Percentiles rank a stretch among this genome's conserved stretches.
Conservation (phyloP, 768 basidiomycete genomes). For the Tricholoma saponaceum region DNA sequence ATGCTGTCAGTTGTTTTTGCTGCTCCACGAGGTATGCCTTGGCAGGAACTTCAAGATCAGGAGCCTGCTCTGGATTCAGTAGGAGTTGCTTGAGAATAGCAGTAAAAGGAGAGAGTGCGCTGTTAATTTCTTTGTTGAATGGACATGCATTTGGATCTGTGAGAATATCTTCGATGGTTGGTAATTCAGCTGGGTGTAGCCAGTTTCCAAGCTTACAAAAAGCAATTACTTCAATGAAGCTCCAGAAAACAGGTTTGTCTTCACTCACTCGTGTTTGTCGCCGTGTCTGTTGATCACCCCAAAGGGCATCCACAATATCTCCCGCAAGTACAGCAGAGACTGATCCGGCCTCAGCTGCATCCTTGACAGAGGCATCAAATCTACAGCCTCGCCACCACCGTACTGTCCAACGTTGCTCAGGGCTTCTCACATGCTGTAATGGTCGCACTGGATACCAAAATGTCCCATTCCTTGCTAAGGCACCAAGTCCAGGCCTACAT, state of each 20-base stretch:
- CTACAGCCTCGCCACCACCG: not conserved
- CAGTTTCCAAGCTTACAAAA: conserved; percentile 21
- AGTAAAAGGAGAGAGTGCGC: conserved; percentile 6
- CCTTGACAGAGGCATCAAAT: conserved; percentile 16
- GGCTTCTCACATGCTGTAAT: conserved; percentile 8
- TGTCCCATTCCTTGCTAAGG: too few relatives aligned
- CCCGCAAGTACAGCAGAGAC: not conserved
- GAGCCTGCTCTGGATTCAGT: not conserved
- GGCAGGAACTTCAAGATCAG: conserved; percentile 8
- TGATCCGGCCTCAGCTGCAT: not conserved
- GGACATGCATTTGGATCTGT: conserved; percentile 14
- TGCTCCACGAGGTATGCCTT: conserved; percentile 11
- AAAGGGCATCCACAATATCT: conserved; percentile 14
- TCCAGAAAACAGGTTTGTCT: not conserved
- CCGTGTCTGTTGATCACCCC: conserved; percentile 9
- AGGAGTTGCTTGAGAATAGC: conserved; percentile 7
- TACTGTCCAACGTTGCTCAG: not conserved
- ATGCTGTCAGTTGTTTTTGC: conserved; percentile 2
- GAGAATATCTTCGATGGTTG: conserved; percentile 17
- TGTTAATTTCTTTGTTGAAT: conserved; percentile 14
- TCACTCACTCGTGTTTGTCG: conserved; percentile 14
- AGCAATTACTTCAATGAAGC: not conserved
- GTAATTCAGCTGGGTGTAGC: conserved; percentile 16
- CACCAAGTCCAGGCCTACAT: too few relatives aligned
- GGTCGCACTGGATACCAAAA: conserved; percentile 24